A percentile compares a stretch with the other conserved stretches of the same genome.
Conservation (phyloP, 345 rosid genomes). For the Microthlaspi erraticum region DNA sequence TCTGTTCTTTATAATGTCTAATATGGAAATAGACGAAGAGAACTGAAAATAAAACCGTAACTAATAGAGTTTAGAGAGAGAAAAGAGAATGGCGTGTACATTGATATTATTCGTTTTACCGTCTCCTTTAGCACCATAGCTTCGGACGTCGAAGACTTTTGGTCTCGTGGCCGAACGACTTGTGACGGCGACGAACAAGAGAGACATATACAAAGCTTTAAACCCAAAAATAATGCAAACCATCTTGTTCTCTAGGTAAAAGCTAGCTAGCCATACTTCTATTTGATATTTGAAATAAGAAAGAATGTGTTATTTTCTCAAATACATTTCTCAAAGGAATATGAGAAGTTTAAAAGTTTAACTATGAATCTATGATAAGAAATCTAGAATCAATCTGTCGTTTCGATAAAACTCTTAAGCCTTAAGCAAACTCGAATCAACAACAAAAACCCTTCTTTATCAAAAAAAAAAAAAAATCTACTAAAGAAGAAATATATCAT, state of each 20-base stretch:
- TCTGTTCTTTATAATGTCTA: no score
- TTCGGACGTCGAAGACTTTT: neutral
- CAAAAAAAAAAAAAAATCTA: no score
- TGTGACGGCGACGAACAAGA: neutral
- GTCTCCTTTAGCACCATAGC: conserved; percentile 23
- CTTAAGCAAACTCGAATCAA: no score
- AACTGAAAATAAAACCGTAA: no score
- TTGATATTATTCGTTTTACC: conserved; percentile 3
- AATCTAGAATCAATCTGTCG: no score
- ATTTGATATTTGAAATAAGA: neutral
- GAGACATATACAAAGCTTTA: neutral
- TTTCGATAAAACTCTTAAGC: no score
- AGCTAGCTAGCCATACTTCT: no score
- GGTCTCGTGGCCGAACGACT: neutral
- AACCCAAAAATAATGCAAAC: neutral
- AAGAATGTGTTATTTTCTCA: neutral
- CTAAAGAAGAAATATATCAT: neutral
- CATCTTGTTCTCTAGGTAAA: neutral
- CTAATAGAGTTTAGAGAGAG: no score
- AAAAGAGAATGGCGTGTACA: neutral
- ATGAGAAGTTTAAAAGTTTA: neutral
- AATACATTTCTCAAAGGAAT: neutral
- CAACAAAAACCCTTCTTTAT: no score
- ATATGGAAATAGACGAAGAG: no score
- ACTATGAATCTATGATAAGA: neutral